Conservation (phyloP, 2,329 filamentous ascomycete species). For the Blastomyces parvus region DNA sequence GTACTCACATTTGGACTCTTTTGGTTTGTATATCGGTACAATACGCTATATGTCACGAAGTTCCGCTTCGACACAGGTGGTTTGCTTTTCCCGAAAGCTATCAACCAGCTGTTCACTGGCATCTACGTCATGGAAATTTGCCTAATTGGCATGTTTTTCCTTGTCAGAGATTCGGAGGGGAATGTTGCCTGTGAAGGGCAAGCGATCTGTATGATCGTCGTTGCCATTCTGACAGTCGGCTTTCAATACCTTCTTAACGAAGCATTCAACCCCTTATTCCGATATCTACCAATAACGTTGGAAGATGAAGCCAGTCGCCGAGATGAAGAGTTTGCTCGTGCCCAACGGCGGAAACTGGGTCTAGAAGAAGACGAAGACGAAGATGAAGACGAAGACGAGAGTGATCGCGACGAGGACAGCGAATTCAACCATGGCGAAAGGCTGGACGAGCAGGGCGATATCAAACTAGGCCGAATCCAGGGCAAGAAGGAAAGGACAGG, state of each 20-base stretch:
- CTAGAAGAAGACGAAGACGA: constrained; percentile 48
- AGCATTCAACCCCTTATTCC: constrained; percentile 75
- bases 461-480: constrained; percentile 31
- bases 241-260: constrained; percentile 75
- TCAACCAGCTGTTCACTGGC: constrained; percentile 92
- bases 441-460: constrained; percentile 38
- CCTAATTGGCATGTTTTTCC: constrained; percentile 80
- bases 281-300: constrained; percentile 85
- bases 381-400: constrained; percentile 40
- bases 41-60: constrained; percentile 87
- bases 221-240: constrained; percentile 57
- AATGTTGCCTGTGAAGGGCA: constrained; percentile 59
- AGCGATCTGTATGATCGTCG: constrained; percentile 74
- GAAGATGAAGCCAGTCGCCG: constrained; percentile 91
- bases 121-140: constrained; percentile 91
- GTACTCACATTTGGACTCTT: constrained; percentile 84
- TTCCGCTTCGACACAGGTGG: constrained; percentile 88
- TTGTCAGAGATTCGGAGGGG: constrained; percentile 51
- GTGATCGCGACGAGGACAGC: constrained; percentile 35
- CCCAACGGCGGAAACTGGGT: constrained; percentile 62
- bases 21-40: constrained; percentile 94
- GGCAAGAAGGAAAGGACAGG: constrained; percentile 10
- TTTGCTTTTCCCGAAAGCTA: constrained; percentile 78
- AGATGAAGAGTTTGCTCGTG: constrained; percentile 76
- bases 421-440: constrained; percentile 35